Base-by-base conservation (phyloP, 2,329 filamentous ascomycete species). In the Sarocladium brachiariae region DNA sequence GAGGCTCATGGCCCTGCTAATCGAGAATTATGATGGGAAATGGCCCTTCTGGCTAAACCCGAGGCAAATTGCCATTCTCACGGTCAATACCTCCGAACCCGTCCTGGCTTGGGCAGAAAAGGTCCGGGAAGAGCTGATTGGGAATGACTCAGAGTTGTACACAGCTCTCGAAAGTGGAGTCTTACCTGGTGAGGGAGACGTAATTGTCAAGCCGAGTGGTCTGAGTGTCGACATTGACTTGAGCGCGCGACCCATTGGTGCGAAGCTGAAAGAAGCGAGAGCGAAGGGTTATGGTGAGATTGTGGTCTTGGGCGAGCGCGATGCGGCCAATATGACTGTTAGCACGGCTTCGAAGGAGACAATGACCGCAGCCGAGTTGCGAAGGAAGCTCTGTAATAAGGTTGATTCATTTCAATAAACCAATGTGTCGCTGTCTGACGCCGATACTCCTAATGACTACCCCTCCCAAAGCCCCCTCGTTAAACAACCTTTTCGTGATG, bases 41-140 rank as follows among this genome's bases (percentile, higher is more conserved):
- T 95, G 88, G 81, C 89, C 89, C 3, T 92, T 95, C 64, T 95
- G 89, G 90, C 74, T 95, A 9, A 91, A 87, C 51, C 89, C 89
- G 1, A 80, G 83, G 5, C 90, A 93, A 61, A 84, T 81, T 37
- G 80, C 86, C 41, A 77, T 95, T 51, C 67, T 93, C 27, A 86
- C 87, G 0, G 76, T 92, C 50, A 89, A 87, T 59, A 75, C 83
- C 46, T 76, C 74, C 4, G 68, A 72, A 3, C 69, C 74, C 1
- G 74, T 84, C 1, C 53, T 84, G 9, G 64, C 65, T 1, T 79
- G 68, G 71, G 77, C 69, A 19, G 71, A 63, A 52, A 64, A 67
- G 37, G 67, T 73, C 5, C 72, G 75, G 52, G 68, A 77, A 45
- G 63, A 78, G 5, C 69, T 83, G 4, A 65, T 76, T 27, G 78